Percentiles rank a stretch among this genome's conserved stretches.
phyloP scores from a whole-genome alignment of 371 early-diverging fungal species.

The Umbelopsis sp. region DNA sequence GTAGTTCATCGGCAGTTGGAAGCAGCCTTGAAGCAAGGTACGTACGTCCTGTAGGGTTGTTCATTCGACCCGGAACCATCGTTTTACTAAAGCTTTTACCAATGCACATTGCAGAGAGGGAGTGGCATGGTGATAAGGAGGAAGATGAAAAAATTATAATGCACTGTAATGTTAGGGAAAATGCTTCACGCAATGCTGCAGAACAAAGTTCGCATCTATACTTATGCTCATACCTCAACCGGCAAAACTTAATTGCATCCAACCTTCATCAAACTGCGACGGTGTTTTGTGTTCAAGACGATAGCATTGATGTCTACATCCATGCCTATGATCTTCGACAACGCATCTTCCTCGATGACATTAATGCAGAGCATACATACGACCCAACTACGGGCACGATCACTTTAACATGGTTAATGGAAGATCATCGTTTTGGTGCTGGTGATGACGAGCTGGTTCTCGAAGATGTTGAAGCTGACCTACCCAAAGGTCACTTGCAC shows the following conservation, averaged over 20 bases:
- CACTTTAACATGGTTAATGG: not conserved
- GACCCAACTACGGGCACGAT: not conserved
- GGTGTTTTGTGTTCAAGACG: not conserved
- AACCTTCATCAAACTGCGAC: not conserved
- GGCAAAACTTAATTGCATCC: not conserved
- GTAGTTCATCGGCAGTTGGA: constrained; percentile 80
- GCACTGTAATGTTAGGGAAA: constrained; percentile 34
- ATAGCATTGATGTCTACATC: constrained; percentile 10
- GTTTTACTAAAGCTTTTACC: constrained; percentile 14
- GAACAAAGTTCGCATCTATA: constrained; percentile 20
- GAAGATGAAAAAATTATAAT: constrained; percentile 32
- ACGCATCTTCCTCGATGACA: not conserved
- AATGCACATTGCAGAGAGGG: constrained; percentile 22
- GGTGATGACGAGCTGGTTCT: constrained; percentile 9
- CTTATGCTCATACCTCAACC: constrained; percentile 1
- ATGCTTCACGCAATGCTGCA: constrained; percentile 24
- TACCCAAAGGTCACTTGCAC: not conserved
- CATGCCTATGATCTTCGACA: constrained; percentile 12
- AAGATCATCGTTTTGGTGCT: not conserved
- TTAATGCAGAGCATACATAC: not conserved
- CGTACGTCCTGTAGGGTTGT: constrained; percentile 15
- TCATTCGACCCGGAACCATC: not conserved
- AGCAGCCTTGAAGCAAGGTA: constrained; percentile 27
- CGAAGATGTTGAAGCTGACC: constrained; percentile 6
- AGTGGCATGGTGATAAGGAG: constrained; percentile 21